Base-by-base conservation (phyloP, 345 rosid species). In the Hirschfeldia incana region DNA sequence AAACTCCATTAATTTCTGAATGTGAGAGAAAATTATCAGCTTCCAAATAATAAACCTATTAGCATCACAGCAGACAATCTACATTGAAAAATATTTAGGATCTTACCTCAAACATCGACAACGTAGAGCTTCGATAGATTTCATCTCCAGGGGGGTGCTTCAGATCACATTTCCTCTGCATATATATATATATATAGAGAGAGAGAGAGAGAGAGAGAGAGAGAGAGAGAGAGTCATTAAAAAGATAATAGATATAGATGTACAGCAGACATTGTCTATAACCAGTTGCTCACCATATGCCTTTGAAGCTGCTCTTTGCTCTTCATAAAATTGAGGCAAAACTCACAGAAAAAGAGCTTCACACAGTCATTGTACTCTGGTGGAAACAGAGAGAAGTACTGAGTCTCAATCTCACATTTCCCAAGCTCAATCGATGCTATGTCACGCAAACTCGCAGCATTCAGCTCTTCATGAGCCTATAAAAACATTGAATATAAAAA, bases 401-500 rank as follows among this genome's bases (percentile, higher is more conserved):
- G 93, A 2, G 99, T 96, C 87, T 96, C 99, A 53, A 96, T 96
- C 85, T 96, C 99, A 73, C 93, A 96, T 78, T 96, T 90, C 80
- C 99, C 99, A 78, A 96, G 98, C 83, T 93, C 99, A 67, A 96
- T 90, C 44, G 98, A 92, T 13, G 97, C 98, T 64, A 96, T 93
- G 83, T 96, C 99, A 67, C 98, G 97, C 82, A 95, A 87, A 78
- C 99, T 95, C 60, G 99, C 99, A 70, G 99, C 99, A 85, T 96
- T 98, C 76, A 93, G 94, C 87, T 96, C 99, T 84, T 96, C 99
- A 68, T 96, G 99, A 60, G 98, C 99, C 98, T 92, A n/a, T n/a
- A n/a, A n/a, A n/a, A 62, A n/a, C n/a, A n/a, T n/a, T n/a, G 1
- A 59, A 1, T 83, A 34, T 73, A 16, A 75, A 67, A 11, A 7